Evolutionary conservation across 2,329 filamentous ascomycete genomes (phyloP), one percentile per base, ranked within the genome.

Genomic region (Colletotrichum theobromicola): DNA sequence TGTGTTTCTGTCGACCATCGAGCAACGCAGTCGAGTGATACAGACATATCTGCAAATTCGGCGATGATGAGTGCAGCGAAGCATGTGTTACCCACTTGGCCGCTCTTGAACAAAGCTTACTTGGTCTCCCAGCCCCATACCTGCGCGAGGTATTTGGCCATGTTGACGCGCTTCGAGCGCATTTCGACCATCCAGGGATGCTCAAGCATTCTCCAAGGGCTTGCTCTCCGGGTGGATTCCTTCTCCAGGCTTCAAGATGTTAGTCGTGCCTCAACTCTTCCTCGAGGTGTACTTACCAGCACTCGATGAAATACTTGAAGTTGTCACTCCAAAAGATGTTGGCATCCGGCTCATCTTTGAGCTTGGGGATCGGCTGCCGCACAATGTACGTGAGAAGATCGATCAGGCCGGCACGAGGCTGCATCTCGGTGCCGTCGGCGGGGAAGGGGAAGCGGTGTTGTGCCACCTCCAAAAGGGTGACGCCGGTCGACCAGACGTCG

Each of bases 261-360:
- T 69, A 78, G 72, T 24, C 9, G 53, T 46, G 8, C 62, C 13
- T 12, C 50, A 60, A 24, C 46, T 15, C 4, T 15, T 61, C 28
- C 60, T n/a, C 50, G 15, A 34, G 18, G 16, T 42, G 16, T 70
- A 93, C 95, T 82, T 91, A 98, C 96, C 97, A 98, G 91, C 96
- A 98, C 86, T 98, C 96, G 80, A 99, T 98, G 80, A 99, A 99
- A 83, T 98, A 98, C 84, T 99, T 99, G 86, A 99, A 98, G 81
- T 94, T 98, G 79, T 97, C 94, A 79, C 94, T 98, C 97, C 97
- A 99, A 82, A 93, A 93, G 78, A 99, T 97, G 74, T 93, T 93
- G 78, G 94, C 94, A 35, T 95, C 92, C 1, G 95, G 94, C 84
- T 99, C 97, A 79, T 99, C 97, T 85, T 98, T 98, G 77, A 99